Percentiles rank a stretch among this genome's conserved stretches.
These are phyloP conservation scores for Cubamyces lactineus DNA, from an alignment of 768 basidiomycete genomes.

Conservation along the genomic window DNA sequence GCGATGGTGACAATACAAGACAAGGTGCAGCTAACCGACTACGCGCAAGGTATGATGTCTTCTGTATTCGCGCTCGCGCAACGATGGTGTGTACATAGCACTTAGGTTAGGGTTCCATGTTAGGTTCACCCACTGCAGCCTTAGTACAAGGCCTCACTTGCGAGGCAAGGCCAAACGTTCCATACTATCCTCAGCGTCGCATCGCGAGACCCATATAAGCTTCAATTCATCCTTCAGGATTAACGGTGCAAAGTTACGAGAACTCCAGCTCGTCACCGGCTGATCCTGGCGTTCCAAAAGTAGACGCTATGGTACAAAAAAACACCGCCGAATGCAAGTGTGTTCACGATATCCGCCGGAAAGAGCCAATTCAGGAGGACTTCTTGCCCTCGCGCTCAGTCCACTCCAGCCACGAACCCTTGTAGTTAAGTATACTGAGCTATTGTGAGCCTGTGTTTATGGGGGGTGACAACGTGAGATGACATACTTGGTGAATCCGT, in stretches of 20 bases:
- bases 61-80: not conserved
- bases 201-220: too few relatives aligned
- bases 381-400: constrained; percentile 36
- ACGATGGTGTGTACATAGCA: not conserved
- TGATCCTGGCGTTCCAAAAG: too few relatives aligned
- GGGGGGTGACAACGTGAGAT: not conserved
- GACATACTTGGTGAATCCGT: constrained; percentile 80
- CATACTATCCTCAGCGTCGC: too few relatives aligned
- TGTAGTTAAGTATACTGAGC: constrained; percentile 49
- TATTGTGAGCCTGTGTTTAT: not conserved
- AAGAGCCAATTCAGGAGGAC: not conserved
- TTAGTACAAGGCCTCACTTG: too few relatives aligned
- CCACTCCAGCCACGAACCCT: constrained; percentile 61
- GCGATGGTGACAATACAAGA: not conserved
- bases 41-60: constrained; percentile 5
- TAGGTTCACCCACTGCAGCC: too few relatives aligned
- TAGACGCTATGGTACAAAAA: too few relatives aligned
- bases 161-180: too few relatives aligned
- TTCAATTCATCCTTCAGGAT: too few relatives aligned
- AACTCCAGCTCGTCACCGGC: too few relatives aligned
- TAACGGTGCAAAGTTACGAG: too few relatives aligned
- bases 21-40: not conserved
- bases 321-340: not conserved
- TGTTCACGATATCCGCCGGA: not conserved
- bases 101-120: constrained; percentile 14